Conservation (phyloP, 2,329 filamentous ascomycete species). For the Diaporthe helianthi region DNA sequence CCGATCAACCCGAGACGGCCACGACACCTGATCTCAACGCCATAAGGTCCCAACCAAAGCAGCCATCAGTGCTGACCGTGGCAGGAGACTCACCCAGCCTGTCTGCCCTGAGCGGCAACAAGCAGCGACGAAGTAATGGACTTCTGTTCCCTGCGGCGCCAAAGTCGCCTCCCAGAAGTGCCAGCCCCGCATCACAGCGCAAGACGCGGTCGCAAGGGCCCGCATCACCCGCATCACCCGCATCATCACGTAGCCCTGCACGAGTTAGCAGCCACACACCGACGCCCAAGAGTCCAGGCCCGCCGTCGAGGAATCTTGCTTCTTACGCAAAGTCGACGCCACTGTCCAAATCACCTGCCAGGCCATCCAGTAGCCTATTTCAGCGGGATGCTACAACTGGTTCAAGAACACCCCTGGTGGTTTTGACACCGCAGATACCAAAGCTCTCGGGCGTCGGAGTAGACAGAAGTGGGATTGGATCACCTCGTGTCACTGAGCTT, state of each 20-base stretch:
- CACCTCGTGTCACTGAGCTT: constrained; percentile 74
- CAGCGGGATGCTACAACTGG: constrained; percentile 61
- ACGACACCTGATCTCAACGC: constrained; percentile 49
- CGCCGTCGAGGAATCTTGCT: constrained; percentile 12
- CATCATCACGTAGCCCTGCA: constrained; percentile 32
- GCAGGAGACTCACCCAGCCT: constrained; percentile 62
- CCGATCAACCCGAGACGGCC: constrained; percentile 56
- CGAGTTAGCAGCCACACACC: constrained; percentile 37
- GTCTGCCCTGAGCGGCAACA: constrained; percentile 58
- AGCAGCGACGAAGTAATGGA: constrained; percentile 56
- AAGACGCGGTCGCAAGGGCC: constrained; percentile 32
- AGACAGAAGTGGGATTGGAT: constrained; percentile 75
- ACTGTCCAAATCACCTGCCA: constrained; percentile 41
- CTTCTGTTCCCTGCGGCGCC: constrained; percentile 52
- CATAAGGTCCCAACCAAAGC: constrained; percentile 46
- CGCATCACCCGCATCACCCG: constrained; percentile 32
- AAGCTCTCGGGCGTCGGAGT: constrained; percentile 72
- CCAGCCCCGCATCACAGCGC: constrained; percentile 24
- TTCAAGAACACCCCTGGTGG: constrained; percentile 65
- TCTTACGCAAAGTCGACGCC: constrained; percentile 28
- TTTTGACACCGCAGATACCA: constrained; percentile 67
- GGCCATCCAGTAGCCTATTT: constrained; percentile 55
- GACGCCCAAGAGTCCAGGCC: constrained; percentile 37
- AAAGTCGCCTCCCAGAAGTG: constrained; percentile 36
- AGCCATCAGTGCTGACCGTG: constrained; percentile 37